A percentile compares a stretch with the other conserved stretches of the same genome.
Conservation (phyloP, 371 early-diverging fungal species). For the Mortierella sp. region DNA sequence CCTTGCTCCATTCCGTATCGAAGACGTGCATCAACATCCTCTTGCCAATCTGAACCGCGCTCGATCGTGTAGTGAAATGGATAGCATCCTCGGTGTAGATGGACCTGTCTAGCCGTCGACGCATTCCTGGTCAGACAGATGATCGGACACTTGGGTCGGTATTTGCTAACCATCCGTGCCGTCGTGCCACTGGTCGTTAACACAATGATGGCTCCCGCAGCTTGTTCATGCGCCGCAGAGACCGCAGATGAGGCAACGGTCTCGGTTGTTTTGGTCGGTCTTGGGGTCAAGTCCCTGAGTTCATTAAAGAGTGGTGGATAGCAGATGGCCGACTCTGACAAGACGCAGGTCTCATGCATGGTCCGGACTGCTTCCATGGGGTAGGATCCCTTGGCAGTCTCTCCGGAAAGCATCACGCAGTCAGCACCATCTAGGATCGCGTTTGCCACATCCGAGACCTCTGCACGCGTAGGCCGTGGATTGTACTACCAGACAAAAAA, state of each 20-base stretch:
- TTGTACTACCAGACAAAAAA: slow-evolving; percentile 59
- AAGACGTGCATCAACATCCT: slow-evolving; percentile 71
- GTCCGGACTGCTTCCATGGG: slow-evolving; percentile 79
- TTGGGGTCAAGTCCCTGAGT: slow-evolving; percentile 78
- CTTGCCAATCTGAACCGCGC: slow-evolving; percentile 58
- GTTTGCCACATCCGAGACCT: slow-evolving; percentile 98
- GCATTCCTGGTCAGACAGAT: slow-evolving; percentile 85
- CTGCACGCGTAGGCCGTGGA: slow-evolving; percentile 96
- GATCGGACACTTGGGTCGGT: slow-evolving; percentile 92
- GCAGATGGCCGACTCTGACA: slow-evolving; percentile 81
- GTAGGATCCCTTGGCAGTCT: slow-evolving; percentile 93
- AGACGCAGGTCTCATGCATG: slow-evolving; percentile 75
- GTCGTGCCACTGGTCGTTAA: slow-evolving; percentile 84
- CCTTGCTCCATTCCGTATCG: slow-evolving; percentile 69
- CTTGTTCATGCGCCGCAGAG: slow-evolving; percentile 83
- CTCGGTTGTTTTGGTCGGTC: slow-evolving; percentile 86
- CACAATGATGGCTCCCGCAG: slow-evolving; percentile 89
- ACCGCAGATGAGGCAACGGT: slow-evolving; percentile 93
- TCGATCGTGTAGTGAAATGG: slow-evolving; percentile 79
- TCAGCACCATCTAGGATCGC: slow-evolving; percentile 96
- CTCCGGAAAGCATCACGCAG: slow-evolving; percentile 95
- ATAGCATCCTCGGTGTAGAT: slow-evolving; percentile 88
- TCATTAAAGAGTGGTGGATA: slow-evolving; percentile 82
- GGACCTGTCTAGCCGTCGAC: slow-evolving; percentile 87
- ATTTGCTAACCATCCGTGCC: slow-evolving; percentile 92